Conservation (phyloP, 331 rosid species). For the Malus hybrid region DNA sequence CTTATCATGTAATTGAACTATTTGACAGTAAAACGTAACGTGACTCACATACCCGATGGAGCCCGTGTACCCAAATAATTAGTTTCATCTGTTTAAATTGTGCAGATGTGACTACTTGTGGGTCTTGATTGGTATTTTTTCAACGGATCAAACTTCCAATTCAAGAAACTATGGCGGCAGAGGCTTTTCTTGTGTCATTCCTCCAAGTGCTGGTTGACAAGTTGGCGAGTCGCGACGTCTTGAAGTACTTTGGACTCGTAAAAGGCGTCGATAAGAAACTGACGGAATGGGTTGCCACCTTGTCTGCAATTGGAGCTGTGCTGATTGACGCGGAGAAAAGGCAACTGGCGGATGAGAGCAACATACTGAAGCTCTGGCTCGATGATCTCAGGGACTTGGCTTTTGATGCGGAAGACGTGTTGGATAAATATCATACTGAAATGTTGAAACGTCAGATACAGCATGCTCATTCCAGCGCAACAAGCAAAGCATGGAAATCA, state of each 20-base stretch:
- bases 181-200: not conserved
- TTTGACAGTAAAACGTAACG: no score
- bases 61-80: no score
- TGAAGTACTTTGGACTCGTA: not conserved
- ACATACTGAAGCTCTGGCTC: not conserved
- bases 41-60: no score
- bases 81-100: no score
- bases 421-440: not conserved
- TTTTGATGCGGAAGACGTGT: not conserved
- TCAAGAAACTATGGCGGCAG: not conserved
- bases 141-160: not conserved
- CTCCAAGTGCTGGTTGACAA: not conserved
- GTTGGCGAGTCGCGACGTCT: not conserved
- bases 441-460: not conserved
- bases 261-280: not conserved
- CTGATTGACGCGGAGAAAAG: conserved; percentile 1
- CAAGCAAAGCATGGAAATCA: not conserved
- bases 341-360: not conserved
- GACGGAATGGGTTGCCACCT: not conserved
- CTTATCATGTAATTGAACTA: no score
- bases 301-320: not conserved
- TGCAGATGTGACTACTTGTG: no score
- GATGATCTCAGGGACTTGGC: not conserved
- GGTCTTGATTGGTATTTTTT: no score
- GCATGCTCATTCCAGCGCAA: not conserved